Conservation (phyloP, 2,329 filamentous ascomycete genomes). For the Lecanoromycetidae sp. region DNA sequence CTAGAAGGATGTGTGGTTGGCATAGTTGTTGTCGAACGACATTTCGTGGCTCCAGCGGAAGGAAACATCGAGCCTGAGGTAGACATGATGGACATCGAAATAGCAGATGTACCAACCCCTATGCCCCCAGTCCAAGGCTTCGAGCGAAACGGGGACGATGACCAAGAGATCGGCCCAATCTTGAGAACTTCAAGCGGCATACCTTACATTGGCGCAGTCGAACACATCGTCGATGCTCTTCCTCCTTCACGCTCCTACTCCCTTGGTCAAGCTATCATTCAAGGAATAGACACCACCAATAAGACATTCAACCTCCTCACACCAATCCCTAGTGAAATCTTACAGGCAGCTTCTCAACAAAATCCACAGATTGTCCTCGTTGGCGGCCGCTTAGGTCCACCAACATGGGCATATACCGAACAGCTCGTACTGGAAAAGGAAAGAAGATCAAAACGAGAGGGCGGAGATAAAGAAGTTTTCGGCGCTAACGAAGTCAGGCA, state of each 20-base stretch:
- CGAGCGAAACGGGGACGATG: neutral
- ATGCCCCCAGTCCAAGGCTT: neutral
- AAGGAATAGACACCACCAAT: conserved; percentile 29
- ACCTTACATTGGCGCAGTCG: conserved; percentile 39
- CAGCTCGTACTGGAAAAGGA: conserved; percentile 22
- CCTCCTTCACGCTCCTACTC: conserved; percentile 37
- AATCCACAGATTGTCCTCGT: conserved; percentile 36
- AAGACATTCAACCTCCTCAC: conserved; percentile 38
- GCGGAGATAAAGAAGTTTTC: conserved; percentile 7
- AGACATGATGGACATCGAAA: neutral
- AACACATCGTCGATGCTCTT: conserved; percentile 31
- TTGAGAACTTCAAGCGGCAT: conserved; percentile 34
- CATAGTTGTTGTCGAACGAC: conserved; percentile 38
- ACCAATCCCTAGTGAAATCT: conserved; percentile 28
- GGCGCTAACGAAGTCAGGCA: conserved; percentile 21
- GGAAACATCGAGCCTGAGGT: neutral
- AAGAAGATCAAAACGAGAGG: neutral
- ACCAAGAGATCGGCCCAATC: conserved; percentile 20
- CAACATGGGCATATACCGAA: conserved; percentile 35
- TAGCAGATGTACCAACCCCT: neutral
- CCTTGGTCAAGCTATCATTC: conserved; percentile 39
- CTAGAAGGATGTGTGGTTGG: conserved; percentile 44
- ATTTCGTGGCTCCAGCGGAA: conserved; percentile 6
- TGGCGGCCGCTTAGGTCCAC: conserved; percentile 34
- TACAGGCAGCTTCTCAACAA: conserved; percentile 26